Evolutionary conservation across 306 rosid species (phyloP), one percentile per base, ranked within the genome.

Genomic region (Oxytropis ochrocephala): DNA sequence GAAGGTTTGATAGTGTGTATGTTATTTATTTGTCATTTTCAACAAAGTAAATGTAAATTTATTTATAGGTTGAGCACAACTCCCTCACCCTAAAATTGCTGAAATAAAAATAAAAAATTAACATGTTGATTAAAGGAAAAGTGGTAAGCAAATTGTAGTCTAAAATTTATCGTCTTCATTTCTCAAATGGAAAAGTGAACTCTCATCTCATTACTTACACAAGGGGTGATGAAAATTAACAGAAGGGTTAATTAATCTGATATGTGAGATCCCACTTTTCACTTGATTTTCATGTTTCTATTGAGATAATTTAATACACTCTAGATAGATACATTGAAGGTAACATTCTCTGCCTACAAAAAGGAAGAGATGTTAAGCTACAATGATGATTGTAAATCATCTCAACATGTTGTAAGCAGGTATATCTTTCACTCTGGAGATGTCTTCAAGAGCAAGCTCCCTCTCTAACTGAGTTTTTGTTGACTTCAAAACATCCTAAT

Each of bases 371-470:
- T 8, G 65, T 69, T 9, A 41, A 63, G 64, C 47, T 39, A 42
- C 57, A 69, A 18, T 54, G 61, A 17, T 10, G 32, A 72, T 19
- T 27, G 13, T 50, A 66, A 74, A 80, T 87, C 85, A 70, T 85
- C 80, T 83, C 82, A 94, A 85, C 64, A 88, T 12, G 83, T 85
- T 94, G 83, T 81, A 86, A 50, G 99, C 91, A 5, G 99, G 99
- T 63, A 94, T 72, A 80, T 94, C 97, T 73, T 76, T 81, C 54
- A 94, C 88, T 33, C 82, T 72, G 61, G 81, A 74, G 24, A 87
- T 78, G 78, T 91, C 99, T 43, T 94, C 98, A 11, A 91, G 92
- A 12, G 89, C 89, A 69, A 94, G 97, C 91, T 94, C 97, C 2
- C 97, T 95, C 86, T 88, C 97, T 75, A 94, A 75, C 83, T 94